Evolutionary conservation across 352 stramenopile genomes (phyloP), one percentile per base, ranked within the genome.

Genomic region (Halophytophthora polymorphica): DNA sequence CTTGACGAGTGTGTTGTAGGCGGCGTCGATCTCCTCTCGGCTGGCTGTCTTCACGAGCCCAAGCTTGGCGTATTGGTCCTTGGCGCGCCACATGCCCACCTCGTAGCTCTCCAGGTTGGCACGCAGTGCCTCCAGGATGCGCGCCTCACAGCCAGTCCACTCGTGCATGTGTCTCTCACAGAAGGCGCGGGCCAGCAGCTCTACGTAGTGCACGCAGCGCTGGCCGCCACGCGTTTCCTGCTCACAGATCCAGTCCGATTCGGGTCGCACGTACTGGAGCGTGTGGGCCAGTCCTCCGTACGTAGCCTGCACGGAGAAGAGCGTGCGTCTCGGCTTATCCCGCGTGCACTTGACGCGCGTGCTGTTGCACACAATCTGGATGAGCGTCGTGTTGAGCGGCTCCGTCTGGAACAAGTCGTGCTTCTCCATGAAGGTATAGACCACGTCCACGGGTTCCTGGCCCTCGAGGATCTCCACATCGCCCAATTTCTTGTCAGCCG

Each of bases 341-440:
- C 83, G 83, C 8, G 41, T 56, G 48, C 83, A 93, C 10, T 59
- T 57, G 18, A 91, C 78, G 23, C 80, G 71, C 48, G 80, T 81
- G 60, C 59, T 88, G 50, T 86, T 88, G 62, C 83, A 93, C 8
- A 87, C 78, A 12, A 85, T 57, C 50, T 83, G 60, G 2, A 85
- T 51, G 18, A 93, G 50, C 8, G 76, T 77, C 39, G 75, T 87
- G 67, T 93, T 93, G 47, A 93, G 60, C 37, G 83, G 83, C 23
- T 65, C 79, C 4, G 83, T 88, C 53, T 93, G 83, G 56, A 93
- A 90, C 21, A 93, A 43, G 39, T 93, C 83, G 62, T 93, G 83
- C 48, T 93, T 93, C 39, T 93, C 83, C 48, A 93, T 71, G 45
- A 93, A 93, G 15, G 83, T 73, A 49, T 93, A 90, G n/a, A 93